Percentiles rank a stretch among this genome's conserved stretches.
phyloP scores from a whole-genome alignment of 2,329 filamentous ascomycete species.

The Myrmaecium sp. region DNA sequence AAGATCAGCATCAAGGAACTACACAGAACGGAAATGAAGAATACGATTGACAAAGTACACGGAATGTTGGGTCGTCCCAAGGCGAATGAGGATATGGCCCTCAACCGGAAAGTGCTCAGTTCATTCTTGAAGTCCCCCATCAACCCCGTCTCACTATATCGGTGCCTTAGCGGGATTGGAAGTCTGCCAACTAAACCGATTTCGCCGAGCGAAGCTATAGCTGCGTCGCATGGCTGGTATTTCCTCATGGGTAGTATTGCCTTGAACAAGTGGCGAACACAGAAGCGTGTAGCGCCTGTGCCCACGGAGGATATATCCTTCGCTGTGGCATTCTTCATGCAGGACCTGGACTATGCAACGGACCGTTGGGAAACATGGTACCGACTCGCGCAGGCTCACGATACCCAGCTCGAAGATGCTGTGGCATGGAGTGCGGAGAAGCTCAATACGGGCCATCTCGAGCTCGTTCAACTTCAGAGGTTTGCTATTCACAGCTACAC shows the following conservation, averaged over 20 bases:
- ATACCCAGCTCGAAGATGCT: constrained; percentile 73
- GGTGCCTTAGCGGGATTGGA: constrained; percentile 63
- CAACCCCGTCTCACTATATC: constrained; percentile 63
- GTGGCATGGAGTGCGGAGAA: constrained; percentile 84
- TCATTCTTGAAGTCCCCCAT: constrained; percentile 71
- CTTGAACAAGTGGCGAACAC: constrained; percentile 57
- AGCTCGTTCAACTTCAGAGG: constrained; percentile 60
- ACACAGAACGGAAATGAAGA: constrained; percentile 77
- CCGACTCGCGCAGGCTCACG: constrained; percentile 69
- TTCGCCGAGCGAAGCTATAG: constrained; percentile 45
- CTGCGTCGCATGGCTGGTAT: constrained; percentile 79
- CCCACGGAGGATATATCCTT: constrained; percentile 73
- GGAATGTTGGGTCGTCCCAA: constrained; percentile 65
- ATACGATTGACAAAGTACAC: constrained; percentile 84
- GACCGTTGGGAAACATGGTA: constrained; percentile 88
- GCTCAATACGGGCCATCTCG: constrained; percentile 65
- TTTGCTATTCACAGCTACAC: constrained; percentile 64
- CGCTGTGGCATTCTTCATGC: constrained; percentile 60
- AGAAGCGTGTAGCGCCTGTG: constrained; percentile 62
- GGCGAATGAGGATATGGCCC: constrained; percentile 60
- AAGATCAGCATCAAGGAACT: constrained; percentile 82
- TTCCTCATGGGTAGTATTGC: constrained; percentile 80
- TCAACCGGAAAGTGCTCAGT: constrained; percentile 71
- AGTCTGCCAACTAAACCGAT: constrained; percentile 26
- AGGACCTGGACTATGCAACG: constrained; percentile 67